These are phyloP conservation scores for Mycena rebaudengoi DNA, from an alignment of 768 basidiomycete species.

Conservation along the genomic window DNA sequence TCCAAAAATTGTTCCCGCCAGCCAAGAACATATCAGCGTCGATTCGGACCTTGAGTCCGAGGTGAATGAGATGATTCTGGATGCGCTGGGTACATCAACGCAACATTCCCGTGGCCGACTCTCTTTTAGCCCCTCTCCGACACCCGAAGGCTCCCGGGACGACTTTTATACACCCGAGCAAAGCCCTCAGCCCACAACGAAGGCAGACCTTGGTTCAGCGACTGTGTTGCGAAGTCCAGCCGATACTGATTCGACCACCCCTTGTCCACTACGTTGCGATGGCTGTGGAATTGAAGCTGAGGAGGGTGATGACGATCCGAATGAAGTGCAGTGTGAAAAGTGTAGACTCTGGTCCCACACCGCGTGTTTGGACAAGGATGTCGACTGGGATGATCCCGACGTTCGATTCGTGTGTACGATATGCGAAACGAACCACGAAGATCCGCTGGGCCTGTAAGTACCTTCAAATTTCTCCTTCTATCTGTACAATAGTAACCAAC, in stretches of 20 bases:
- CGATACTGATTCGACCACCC: background rate
- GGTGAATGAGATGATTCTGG: background rate
- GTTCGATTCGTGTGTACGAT: background rate
- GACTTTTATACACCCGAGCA: background rate
- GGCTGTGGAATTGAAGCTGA: background rate
- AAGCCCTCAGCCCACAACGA: background rate
- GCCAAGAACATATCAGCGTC: background rate
- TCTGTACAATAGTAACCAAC: too few species aligned
- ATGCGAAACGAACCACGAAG: background rate
- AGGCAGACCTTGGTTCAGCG: background rate
- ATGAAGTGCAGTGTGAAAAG: background rate
- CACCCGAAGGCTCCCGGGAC: background rate
- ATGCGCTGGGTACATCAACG: background rate
- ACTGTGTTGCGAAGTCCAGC: background rate
- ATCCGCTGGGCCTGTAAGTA: too few species aligned
- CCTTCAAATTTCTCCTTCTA: too few species aligned
- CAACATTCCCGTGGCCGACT: background rate
- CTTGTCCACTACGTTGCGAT: background rate
- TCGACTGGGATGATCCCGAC: background rate
- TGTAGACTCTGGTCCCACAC: background rate
- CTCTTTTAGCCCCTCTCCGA: background rate
- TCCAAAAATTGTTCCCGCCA: background rate
- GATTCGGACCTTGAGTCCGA: background rate
- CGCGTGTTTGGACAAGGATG: background rate
- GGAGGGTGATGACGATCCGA: background rate